Percentiles rank a stretch among this genome's conserved stretches.
Evolutionary conservation across 2,329 filamentous ascomycete genomes (phyloP).

Genomic region (Pseudopyrenochaeta lycopersici): DNA sequence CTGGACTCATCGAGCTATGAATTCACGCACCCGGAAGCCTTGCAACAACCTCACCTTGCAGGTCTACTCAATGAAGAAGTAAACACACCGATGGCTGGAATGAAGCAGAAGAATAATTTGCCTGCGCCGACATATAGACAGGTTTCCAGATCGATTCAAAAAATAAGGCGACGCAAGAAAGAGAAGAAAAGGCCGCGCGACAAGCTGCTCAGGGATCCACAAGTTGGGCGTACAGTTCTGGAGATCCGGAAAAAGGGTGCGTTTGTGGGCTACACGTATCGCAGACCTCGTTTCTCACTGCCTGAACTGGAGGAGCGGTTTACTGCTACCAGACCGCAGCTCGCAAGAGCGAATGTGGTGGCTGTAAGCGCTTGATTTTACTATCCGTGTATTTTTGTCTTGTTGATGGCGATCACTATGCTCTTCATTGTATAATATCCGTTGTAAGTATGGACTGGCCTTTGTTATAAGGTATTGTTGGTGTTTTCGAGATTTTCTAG

Average conservation of each 20-base stretch:
- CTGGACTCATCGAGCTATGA: constrained; percentile 47
- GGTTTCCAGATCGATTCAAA: constrained; percentile 12
- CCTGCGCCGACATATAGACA: constrained; percentile 4
- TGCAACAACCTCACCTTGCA: neutral
- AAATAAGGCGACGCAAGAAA: constrained; percentile 62
- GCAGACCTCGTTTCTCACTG: constrained; percentile 56
- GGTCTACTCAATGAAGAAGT: constrained; percentile 2
- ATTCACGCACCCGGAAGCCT: constrained; percentile 9
- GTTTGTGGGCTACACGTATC: constrained; percentile 91
- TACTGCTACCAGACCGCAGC: constrained; percentile 1
- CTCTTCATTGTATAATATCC: too few relatives aligned
- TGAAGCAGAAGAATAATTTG: neutral
- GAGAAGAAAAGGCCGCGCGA: constrained; percentile 86
- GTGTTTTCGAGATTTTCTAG: too few relatives aligned
- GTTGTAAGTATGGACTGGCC: too few relatives aligned
- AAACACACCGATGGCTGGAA: neutral
- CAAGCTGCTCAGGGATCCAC: constrained; percentile 78
- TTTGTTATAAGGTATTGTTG: too few relatives aligned
- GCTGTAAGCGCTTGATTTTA: constrained; percentile 18
- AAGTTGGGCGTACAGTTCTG: constrained; percentile 73
- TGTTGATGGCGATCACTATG: too few relatives aligned
- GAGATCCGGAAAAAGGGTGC: constrained; percentile 82
- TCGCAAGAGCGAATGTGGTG: constrained; percentile 4
- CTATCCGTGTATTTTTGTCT: too few relatives aligned
- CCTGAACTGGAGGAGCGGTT: constrained; percentile 37